Evolutionary conservation across 768 basidiomycete species (phyloP), one percentile per base, ranked within the genome.

Genomic region (Pisolithus marmoratus): DNA sequence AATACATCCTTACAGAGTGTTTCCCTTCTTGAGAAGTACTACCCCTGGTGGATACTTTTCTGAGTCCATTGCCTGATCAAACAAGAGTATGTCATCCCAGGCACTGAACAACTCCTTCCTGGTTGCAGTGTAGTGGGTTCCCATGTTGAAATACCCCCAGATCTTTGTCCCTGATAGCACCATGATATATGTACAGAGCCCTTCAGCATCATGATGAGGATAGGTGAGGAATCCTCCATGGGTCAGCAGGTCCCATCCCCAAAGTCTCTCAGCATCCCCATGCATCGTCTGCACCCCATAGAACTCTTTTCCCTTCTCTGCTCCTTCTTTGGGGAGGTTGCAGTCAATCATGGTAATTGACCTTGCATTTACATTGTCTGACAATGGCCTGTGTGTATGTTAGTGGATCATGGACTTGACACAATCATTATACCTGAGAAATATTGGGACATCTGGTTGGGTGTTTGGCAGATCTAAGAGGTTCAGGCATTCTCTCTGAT

Each of bases 151-250:
- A 11, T 46, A 52, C 0, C 26, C 44, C 53, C 53, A 57, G 6
- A 57, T 2, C 46, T 57, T 57, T 7, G 47, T 23, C 7, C 56
- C 56, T 9, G 36, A 22, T 8, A 20, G 12, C n/a, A 52, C 19
- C 8, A 20, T 41, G 23, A 51, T 23, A 27, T 34, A 57, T 1
- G 53, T 57, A 2, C 19, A 17, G 1, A 20, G 19, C 1, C 56
- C 53, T 3, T 11, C 45, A 9, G 55, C 48, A 9, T 59, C 48
- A 7, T 59, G 52, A 20, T 57, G 58, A 0, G 50, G 44, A 20
- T 48, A 54, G 1, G 55, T 53, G 0, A 57, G 3, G 17, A 47
- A 54, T n/a, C 56, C 58, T 2, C 38, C 52, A 19, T 57, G 55
- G 8, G 48, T 53, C 7, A 54, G 3, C 0, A 57, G 26, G 5